Evolutionary conservation across 495 filamentous ascomycete genomes (phyloP).

Genomic region (Hyphodiscus hymeniophilus): DNA sequence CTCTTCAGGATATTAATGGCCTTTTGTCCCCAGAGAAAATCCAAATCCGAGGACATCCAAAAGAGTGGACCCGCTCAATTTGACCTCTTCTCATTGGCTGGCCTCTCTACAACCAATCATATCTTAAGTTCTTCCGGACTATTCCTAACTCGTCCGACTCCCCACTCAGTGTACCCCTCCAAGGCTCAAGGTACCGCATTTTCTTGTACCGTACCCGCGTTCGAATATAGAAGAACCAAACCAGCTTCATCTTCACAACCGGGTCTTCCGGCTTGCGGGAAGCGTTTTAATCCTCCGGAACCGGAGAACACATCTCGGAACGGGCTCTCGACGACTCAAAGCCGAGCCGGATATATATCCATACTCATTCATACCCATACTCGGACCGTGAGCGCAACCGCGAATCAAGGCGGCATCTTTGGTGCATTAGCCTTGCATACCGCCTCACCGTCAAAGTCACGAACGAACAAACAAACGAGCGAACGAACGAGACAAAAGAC

Average conservation of each 20-base stretch:
- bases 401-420: slow-evolving; percentile 6
- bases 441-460: slow-evolving; percentile 1
- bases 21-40: too few relatives aligned
- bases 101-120: too few relatives aligned
- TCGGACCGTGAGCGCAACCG: not conserved
- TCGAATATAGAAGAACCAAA: too few relatives aligned
- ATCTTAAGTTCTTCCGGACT: too few relatives aligned
- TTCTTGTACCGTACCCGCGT: too few relatives aligned
- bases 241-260: not conserved
- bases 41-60: too few relatives aligned
- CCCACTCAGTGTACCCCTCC: too few relatives aligned
- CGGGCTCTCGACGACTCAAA: not conserved
- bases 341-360: not conserved
- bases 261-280: not conserved
- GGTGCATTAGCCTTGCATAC: slow-evolving; percentile 24
- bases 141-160: too few relatives aligned
- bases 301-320: not conserved
- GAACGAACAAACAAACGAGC: not conserved
- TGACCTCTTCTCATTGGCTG: too few relatives aligned
- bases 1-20: too few relatives aligned
- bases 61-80: too few relatives aligned
- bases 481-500: not conserved
- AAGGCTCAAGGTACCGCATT: too few relatives aligned
- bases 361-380: not conserved
- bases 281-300: not conserved